These are phyloP conservation scores for Begonia peltatifolia DNA, from an alignment of 306 rosid genomes.

Conservation along the genomic window DNA sequence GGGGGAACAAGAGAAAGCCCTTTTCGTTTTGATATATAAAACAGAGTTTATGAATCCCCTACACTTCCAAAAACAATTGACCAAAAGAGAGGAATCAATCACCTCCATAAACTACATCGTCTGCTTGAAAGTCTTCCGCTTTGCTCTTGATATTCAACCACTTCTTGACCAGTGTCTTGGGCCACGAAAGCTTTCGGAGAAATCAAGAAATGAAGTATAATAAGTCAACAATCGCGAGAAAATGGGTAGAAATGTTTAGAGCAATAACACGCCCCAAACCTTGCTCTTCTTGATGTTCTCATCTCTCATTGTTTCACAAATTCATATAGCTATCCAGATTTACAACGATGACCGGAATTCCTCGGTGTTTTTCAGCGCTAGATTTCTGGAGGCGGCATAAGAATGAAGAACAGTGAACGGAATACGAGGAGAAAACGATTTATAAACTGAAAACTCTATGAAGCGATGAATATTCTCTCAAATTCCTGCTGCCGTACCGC, in stretches of 20 bases:
- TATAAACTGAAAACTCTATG: neutral
- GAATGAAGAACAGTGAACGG: neutral
- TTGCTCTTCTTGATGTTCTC: slow-evolving; percentile 89
- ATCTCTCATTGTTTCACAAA: slow-evolving; percentile 88
- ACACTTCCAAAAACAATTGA: too few relatives aligned
- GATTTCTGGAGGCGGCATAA: neutral
- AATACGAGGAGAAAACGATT: neutral
- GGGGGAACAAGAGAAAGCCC: slow-evolving; percentile 8
- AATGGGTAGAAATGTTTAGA: slow-evolving; percentile 11
- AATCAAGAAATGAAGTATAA: slow-evolving; percentile 3
- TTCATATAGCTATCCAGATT: slow-evolving; percentile 47
- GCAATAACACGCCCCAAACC: slow-evolving; percentile 45
- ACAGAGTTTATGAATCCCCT: slow-evolving; percentile 3
- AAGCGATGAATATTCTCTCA: too few relatives aligned
- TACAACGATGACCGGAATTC: slow-evolving; percentile 10
- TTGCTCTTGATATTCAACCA: slow-evolving; percentile 95
- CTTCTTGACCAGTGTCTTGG: slow-evolving; percentile 87
- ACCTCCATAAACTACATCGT: slow-evolving; percentile 64
- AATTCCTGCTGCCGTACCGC: too few relatives aligned
- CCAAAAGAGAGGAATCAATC: slow-evolving; percentile 11
- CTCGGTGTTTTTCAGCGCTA: slow-evolving; percentile 3
- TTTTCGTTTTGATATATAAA: slow-evolving; percentile 6
- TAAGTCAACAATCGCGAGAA: slow-evolving; percentile 18
- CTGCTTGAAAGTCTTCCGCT: slow-evolving; percentile 80
- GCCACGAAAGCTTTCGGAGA: slow-evolving; percentile 94